Evolutionary conservation across 371 early-diverging fungal genomes (phyloP).

Genomic region (Mucor sp.): DNA sequence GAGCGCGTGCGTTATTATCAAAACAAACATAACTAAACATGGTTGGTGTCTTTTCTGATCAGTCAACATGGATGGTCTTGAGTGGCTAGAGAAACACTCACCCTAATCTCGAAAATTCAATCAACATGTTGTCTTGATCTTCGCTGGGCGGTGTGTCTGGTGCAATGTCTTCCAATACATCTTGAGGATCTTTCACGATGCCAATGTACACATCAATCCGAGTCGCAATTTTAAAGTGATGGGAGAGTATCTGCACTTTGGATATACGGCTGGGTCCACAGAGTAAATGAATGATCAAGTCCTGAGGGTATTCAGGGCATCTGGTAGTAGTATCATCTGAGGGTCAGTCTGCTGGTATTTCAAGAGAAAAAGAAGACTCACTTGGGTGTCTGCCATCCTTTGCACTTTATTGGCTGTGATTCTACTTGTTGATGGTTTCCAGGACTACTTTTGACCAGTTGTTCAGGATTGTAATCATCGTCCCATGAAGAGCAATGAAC

Average conservation of each 20-base stretch:
- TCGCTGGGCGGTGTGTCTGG: conserved; percentile 20
- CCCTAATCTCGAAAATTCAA: conserved; percentile 46
- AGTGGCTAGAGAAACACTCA: neutral
- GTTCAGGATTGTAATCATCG: conserved; percentile 42
- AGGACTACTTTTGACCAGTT: conserved; percentile 38
- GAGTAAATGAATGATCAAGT: conserved; percentile 61
- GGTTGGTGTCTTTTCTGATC: neutral
- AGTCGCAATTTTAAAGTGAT: conserved; percentile 85
- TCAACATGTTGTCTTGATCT: conserved; percentile 34
- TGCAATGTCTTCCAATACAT: conserved; percentile 21
- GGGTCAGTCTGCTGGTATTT: neutral
- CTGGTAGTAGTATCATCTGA: conserved; percentile 47
- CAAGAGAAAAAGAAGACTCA: conserved; percentile 7
- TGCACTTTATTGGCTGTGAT: conserved; percentile 31
- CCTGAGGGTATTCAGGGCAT: conserved; percentile 75
- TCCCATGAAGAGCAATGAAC: conserved; percentile 45
- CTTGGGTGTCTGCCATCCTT: conserved; percentile 56
- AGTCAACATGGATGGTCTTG: neutral
- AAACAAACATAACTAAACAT: conserved; percentile 44
- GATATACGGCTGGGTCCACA: conserved; percentile 64
- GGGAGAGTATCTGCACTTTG: conserved; percentile 74
- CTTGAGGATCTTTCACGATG: conserved; percentile 31
- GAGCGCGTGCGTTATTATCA: conserved; percentile 48
- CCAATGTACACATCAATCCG: conserved; percentile 73
- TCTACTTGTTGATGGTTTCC: conserved; percentile 34